phyloP scores from a whole-genome alignment of 73 alveolate genomes.

The Paramecium caudatum region DNA sequence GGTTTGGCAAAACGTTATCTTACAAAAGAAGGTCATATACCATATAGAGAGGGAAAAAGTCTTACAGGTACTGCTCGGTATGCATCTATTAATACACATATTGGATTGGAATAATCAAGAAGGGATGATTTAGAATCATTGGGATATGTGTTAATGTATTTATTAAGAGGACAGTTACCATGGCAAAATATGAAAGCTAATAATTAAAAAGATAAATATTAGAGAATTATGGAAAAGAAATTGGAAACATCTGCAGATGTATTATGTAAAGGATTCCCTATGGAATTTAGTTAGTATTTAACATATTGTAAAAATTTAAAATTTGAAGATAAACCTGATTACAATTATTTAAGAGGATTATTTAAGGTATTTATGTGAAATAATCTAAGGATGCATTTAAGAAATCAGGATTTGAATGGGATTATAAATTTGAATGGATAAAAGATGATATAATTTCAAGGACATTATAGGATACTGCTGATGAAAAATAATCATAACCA shows the following conservation, averaged over 20 bases:
- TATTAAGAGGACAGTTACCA: constrained; percentile 89
- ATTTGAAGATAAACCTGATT: constrained; percentile 91
- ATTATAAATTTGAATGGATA: constrained; percentile 59
- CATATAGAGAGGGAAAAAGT: constrained; percentile 93
- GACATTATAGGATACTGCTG: neutral
- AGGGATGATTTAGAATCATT: constrained; percentile 92
- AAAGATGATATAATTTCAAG: neutral
- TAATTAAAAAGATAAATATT: constrained; percentile 86
- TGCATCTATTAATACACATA: constrained; percentile 82
- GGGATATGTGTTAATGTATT: constrained; percentile 89
- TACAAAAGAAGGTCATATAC: constrained; percentile 94
- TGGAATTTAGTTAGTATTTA: constrained; percentile 83
- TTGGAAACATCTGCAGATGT: constrained; percentile 84
- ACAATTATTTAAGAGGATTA: constrained; percentile 70
- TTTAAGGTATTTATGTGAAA: constrained; percentile 51
- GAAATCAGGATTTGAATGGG: constrained; percentile 64
- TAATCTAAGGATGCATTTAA: constrained; percentile 42
- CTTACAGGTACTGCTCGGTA: constrained; percentile 97
- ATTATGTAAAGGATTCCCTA: constrained; percentile 86
- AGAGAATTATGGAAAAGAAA: constrained; percentile 86
- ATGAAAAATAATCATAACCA: neutral
- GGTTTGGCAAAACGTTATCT: constrained; percentile 94
- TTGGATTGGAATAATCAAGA: constrained; percentile 85
- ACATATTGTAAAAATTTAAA: constrained; percentile 79
- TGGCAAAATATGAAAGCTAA: constrained; percentile 89